phyloP scores from a whole-genome alignment of 2,329 filamentous ascomycete species.

The Lasiodiplodia gonubiensis region DNA sequence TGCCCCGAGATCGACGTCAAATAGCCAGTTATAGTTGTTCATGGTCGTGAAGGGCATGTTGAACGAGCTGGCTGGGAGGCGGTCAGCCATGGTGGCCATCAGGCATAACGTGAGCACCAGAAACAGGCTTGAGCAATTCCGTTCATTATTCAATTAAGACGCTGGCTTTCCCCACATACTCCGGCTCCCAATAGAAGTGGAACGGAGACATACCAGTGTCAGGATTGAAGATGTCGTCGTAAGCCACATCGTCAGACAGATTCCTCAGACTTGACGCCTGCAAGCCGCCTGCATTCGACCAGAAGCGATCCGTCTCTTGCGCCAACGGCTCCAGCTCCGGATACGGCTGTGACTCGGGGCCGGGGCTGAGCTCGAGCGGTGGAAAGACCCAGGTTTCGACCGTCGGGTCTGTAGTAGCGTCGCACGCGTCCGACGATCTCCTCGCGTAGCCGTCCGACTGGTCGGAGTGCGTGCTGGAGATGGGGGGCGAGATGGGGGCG shows the following conservation, averaged over 20 bases:
- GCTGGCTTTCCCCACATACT: conserved; percentile 12
- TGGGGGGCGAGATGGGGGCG: conserved; percentile 43
- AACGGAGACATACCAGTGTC: conserved; percentile 55
- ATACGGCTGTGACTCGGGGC: conserved; percentile 33
- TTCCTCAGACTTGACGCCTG: conserved; percentile 35
- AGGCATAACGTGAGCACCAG: conserved; percentile 4
- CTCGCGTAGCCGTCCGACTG: conserved; percentile 31
- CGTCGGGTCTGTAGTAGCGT: conserved; percentile 31
- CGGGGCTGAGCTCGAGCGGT: conserved; percentile 22
- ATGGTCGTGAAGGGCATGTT: conserved; percentile 70
- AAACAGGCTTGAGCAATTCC: conserved; percentile 8
- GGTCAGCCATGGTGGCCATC: conserved; percentile 15
- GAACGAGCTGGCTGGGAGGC: conserved; percentile 60
- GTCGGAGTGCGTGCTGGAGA: conserved; percentile 39
- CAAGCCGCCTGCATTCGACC: conserved; percentile 40
- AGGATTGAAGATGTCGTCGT: conserved; percentile 63
- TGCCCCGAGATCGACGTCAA: conserved; percentile 52
- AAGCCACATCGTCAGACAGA: conserved; percentile 41
- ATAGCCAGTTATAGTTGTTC: conserved; percentile 68
- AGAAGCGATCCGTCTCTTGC: conserved; percentile 39
- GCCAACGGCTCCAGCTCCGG: conserved; percentile 36
- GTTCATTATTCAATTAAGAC: conserved; percentile 22
- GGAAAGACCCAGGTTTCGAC: conserved; percentile 27
- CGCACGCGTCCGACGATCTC: conserved; percentile 39
- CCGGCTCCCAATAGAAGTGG: conserved; percentile 22